Evolutionary conservation across 768 basidiomycete species (phyloP).

Genomic region (Pholiota conissans): DNA sequence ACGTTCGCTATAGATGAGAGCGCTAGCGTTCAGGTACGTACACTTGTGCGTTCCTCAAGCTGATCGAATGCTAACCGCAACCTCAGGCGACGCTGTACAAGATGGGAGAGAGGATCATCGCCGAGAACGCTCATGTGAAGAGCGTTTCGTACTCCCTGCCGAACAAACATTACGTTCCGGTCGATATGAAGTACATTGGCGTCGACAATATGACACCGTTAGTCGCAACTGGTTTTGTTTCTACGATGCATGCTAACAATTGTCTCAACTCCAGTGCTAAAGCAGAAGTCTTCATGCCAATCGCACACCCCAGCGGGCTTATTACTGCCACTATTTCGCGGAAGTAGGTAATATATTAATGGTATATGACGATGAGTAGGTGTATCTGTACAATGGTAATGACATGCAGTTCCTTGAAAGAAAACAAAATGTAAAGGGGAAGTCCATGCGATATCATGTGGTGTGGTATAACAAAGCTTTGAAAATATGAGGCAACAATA

Average conservation of each 20-base stretch:
- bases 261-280: background rate
- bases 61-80: no score
- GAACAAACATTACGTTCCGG: slow-evolving; percentile 94
- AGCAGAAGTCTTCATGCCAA: slow-evolving; percentile 7
- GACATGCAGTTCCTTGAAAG: no score
- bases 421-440: background rate
- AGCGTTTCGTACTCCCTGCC: slow-evolving; percentile 76
- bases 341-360: background rate
- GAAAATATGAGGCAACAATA: no score
- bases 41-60: no score
- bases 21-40: slow-evolving; percentile 88
- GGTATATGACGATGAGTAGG: background rate
- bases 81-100: slow-evolving; percentile 86
- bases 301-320: slow-evolving; percentile 10
- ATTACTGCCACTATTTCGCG: slow-evolving; percentile 8
- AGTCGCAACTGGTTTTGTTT: slow-evolving; percentile 18
- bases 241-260: background rate
- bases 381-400: background rate
- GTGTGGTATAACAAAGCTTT: no score
- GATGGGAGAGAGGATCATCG: slow-evolving; percentile 76
- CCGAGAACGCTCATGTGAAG: slow-evolving; percentile 59
- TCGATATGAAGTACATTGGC: slow-evolving; percentile 75
- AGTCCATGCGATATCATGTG: no score
- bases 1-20: slow-evolving; percentile 87
- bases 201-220: slow-evolving; percentile 72